phyloP scores from a whole-genome alignment of 2,329 filamentous ascomycete species.

The Apiospora aurea region DNA sequence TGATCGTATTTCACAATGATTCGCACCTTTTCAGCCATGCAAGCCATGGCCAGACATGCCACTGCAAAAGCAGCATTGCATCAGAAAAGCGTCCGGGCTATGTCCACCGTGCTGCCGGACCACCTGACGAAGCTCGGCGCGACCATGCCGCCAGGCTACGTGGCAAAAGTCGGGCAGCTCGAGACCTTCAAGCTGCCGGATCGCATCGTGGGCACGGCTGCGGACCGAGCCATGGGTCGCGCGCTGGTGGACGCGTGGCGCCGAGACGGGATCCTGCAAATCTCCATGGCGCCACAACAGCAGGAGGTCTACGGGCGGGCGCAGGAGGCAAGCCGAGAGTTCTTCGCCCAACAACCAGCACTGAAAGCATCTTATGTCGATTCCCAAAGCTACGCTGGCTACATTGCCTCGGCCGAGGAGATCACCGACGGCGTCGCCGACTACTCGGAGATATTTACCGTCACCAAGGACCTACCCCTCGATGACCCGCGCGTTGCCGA shows the following conservation, averaged over 20 bases:
- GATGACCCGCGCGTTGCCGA: conserved; percentile 48
- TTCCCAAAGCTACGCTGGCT: conserved; percentile 41
- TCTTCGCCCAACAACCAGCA: conserved; percentile 46
- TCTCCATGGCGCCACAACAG: conserved; percentile 48
- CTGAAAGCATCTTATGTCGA: conserved; percentile 54
- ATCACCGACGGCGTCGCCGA: conserved; percentile 57
- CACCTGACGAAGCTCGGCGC: not conserved
- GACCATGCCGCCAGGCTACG: conserved; percentile 41
- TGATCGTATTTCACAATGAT: not conserved
- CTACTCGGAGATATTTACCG: conserved; percentile 60
- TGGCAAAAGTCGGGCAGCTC: conserved; percentile 41
- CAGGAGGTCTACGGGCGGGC: conserved; percentile 46
- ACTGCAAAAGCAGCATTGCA: not conserved
- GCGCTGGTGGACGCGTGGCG: conserved; percentile 52
- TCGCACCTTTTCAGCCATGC: not conserved
- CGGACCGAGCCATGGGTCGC: conserved; percentile 47
- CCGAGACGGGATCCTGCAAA: conserved; percentile 54
- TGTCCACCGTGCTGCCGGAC: not conserved
- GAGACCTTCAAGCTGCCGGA: conserved; percentile 52
- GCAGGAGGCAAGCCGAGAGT: conserved; percentile 45
- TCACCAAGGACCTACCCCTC: conserved; percentile 50
- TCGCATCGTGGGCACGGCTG: conserved; percentile 42
- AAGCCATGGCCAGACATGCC: not conserved
- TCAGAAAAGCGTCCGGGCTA: not conserved
- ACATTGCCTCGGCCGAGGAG: conserved; percentile 56